phyloP scores from a whole-genome alignment of 495 filamentous ascomycete genomes.

The Penicillium bovifimosum region DNA sequence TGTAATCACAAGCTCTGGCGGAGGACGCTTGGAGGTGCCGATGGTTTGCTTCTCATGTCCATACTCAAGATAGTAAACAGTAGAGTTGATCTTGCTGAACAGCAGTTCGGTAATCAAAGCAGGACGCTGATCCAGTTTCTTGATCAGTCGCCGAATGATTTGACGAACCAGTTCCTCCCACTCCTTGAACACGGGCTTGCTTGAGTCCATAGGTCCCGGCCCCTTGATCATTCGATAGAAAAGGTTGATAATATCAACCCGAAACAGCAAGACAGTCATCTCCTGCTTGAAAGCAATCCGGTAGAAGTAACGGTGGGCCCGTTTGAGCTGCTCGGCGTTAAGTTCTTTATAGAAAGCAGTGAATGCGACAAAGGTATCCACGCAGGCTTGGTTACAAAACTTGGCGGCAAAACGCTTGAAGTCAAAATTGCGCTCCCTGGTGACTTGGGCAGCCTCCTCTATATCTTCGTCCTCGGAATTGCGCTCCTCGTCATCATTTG shows the following conservation, averaged over 20 bases:
- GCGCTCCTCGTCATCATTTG: slow-evolving; percentile 46
- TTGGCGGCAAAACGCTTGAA: slow-evolving; percentile 76
- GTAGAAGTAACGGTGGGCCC: slow-evolving; percentile 92
- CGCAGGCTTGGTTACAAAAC: slow-evolving; percentile 75
- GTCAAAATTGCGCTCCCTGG: slow-evolving; percentile 86
- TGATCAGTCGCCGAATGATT: slow-evolving; percentile 64
- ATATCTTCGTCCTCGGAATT: slow-evolving; percentile 74
- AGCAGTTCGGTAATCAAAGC: slow-evolving; percentile 82
- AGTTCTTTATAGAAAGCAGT: slow-evolving; percentile 77
- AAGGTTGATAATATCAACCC: slow-evolving; percentile 82
- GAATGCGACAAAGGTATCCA: slow-evolving; percentile 84
- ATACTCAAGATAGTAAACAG: slow-evolving; percentile 80
- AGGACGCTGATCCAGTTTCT: slow-evolving; percentile 77
- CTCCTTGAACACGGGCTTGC: slow-evolving; percentile 64
- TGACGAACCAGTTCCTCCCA: slow-evolving; percentile 89
- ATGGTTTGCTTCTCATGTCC: slow-evolving; percentile 79
- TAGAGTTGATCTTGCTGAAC: slow-evolving; percentile 86
- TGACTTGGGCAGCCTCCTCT: slow-evolving; percentile 57
- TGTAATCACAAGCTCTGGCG: slow-evolving; percentile 76
- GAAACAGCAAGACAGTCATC: slow-evolving; percentile 79
- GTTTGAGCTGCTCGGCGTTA: slow-evolving; percentile 75
- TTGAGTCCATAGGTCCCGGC: slow-evolving; percentile 65
- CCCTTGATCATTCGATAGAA: slow-evolving; percentile 93
- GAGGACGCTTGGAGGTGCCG: slow-evolving; percentile 49
- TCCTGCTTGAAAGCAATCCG: slow-evolving; percentile 92